These are phyloP conservation scores for Pestalotiopsis sp. DNA, from an alignment of 2,329 filamentous ascomycete genomes.

Conservation along the genomic window DNA sequence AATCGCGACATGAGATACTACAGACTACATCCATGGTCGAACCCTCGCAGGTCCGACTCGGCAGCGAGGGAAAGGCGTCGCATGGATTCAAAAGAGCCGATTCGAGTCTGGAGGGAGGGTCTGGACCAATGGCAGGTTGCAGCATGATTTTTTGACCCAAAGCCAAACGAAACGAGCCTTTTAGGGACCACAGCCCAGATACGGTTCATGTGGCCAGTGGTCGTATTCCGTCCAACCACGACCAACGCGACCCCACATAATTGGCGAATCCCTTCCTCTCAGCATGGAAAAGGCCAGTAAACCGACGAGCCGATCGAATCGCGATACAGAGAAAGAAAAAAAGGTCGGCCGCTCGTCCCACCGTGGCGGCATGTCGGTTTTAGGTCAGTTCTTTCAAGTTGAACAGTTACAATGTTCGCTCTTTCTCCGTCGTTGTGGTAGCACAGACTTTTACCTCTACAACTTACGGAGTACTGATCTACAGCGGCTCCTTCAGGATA, in stretches of 20 bases:
- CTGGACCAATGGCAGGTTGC: constrained; percentile 11
- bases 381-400: not conserved
- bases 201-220: not conserved
- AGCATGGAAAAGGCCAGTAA: not conserved
- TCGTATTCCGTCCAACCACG: constrained; percentile 21
- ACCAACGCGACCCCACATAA: constrained; percentile 11
- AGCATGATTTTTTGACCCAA: not conserved
- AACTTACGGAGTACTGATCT: too few relatives aligned
- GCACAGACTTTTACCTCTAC: too few relatives aligned
- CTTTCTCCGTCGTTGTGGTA: too few relatives aligned
- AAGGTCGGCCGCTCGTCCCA: not conserved
- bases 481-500: not conserved
- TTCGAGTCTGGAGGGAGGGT: not conserved
- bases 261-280: constrained; percentile 9
- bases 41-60: not conserved
- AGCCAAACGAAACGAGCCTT: not conserved
- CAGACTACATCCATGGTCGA: not conserved
- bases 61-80: not conserved
- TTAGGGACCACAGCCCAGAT: not conserved
- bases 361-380: not conserved
- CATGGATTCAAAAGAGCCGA: not conserved
- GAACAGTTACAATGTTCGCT: not conserved
- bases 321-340: not conserved
- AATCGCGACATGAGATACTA: too few relatives aligned
- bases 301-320: not conserved